Base-by-base conservation (phyloP, 108 stramenopile species). In the Fistulifera solaris region DNA sequence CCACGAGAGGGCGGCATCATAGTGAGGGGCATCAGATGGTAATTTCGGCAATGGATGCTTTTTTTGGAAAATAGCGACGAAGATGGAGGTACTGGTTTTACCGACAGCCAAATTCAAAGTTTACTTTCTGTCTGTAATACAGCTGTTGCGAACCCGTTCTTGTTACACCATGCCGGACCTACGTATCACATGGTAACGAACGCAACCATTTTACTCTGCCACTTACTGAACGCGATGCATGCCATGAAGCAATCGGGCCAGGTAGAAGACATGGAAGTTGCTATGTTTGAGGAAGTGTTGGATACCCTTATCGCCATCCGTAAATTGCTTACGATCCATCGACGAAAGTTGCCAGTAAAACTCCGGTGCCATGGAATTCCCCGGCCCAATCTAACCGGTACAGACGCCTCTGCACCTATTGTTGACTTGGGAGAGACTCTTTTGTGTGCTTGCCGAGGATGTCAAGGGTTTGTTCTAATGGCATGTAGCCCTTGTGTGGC, bases 401-500 rank as follows among this genome's bases (percentile, higher is more conserved):
- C 56, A 27, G 56, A 55, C 24, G 74, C 70, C 25, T 76, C 64
- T 11, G 51, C 68, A 46, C 75, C 75, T 6, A 83, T 91, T 31
- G 77, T 91, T 44, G 83, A 91, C 43, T 52, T 91, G 16, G 85
- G 85, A 1, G 81, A 91, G 38, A 91, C 89, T 0, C 40, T 85
- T 40, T 62, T 91, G 58, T 91, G 89, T 49, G 59, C 67, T 6
- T 83, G 85, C 52, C 77, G 89, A 35, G 85, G 89, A 4, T 91
- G 89, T 65, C 89, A 91, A 59, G 89, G 89, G 13, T 91, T 91
- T 65, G 89, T 91, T 10, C 62, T 91, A 15, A 91, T 91, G 89
- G 89, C 85, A 11, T 87, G 89, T 56, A 72, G 72, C 57, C 89
- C 89, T n/a, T 86, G 85, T 65, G 85, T 91, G 11, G 85, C 89